These are phyloP conservation scores for Phytophthora kernoviae DNA, from an alignment of 352 stramenopile species.

Conservation along the genomic window DNA sequence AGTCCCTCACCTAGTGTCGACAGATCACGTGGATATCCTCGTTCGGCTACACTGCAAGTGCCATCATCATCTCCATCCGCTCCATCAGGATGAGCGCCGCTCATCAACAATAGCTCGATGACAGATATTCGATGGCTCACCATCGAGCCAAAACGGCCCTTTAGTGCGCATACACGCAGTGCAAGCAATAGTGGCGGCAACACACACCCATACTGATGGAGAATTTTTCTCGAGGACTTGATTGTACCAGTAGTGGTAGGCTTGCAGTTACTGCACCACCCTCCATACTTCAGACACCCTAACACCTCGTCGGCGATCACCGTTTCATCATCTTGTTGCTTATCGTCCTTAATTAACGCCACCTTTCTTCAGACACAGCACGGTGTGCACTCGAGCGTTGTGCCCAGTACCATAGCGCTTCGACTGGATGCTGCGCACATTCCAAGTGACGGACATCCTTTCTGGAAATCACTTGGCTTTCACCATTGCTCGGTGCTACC, in stretches of 20 bases:
- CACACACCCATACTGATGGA: neutral
- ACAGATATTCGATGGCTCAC: constrained; percentile 19
- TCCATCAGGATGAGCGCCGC: constrained; percentile 29
- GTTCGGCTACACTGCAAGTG: neutral
- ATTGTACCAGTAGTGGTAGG: neutral
- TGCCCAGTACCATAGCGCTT: constrained; percentile 36
- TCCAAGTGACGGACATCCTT: constrained; percentile 12
- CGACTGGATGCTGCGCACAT: constrained; percentile 23
- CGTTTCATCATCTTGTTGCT: neutral
- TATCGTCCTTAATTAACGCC: neutral
- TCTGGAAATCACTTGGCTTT: neutral
- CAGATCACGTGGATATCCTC: neutral
- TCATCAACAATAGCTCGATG: constrained; percentile 33
- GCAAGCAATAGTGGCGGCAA: constrained; percentile 38
- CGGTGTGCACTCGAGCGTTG: neutral
- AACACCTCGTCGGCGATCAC: constrained; percentile 11
- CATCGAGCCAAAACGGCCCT: neutral
- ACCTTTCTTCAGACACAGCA: neutral
- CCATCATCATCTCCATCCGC: neutral
- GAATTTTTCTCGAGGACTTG: neutral
- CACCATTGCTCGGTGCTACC: neutral
- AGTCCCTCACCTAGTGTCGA: constrained; percentile 35
- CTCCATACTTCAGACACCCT: constrained; percentile 36
- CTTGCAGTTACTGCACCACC: constrained; percentile 18
- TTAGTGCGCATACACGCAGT: constrained; percentile 32